These are phyloP conservation scores for Lasiosphaeria miniovina DNA, from an alignment of 495 filamentous ascomycete species.

Conservation along the genomic window DNA sequence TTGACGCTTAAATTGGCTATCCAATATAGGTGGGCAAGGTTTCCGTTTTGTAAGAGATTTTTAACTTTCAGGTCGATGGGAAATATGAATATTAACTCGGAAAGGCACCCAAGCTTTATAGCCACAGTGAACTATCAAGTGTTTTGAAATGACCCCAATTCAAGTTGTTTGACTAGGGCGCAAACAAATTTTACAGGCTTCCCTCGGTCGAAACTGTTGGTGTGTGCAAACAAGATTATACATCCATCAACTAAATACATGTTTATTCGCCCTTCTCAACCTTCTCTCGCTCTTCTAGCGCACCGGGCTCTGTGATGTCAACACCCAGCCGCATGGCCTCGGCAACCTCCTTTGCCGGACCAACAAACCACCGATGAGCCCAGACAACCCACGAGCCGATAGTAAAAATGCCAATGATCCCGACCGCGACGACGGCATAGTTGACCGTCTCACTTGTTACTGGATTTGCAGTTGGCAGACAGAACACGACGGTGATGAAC, in stretches of 20 bases:
- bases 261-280: not conserved
- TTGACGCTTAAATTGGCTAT: no score
- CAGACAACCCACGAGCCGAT: slow-evolving; percentile 34
- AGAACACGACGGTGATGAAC: slow-evolving; percentile 62
- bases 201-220: no score
- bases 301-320: slow-evolving; percentile 45
- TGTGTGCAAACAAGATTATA: not conserved
- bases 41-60: no score
- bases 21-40: no score
- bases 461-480: slow-evolving; percentile 57
- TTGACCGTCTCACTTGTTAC: slow-evolving; percentile 58
- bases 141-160: no score
- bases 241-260: not conserved
- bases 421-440: slow-evolving; percentile 62
- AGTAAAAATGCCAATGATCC: slow-evolving; percentile 50
- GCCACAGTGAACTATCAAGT: no score
- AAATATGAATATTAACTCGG: no score
- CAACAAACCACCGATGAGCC: slow-evolving; percentile 57
- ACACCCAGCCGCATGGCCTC: slow-evolving; percentile 49
- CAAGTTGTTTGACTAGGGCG: no score
- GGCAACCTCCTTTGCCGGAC: slow-evolving; percentile 51
- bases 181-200: no score
- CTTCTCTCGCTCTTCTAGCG: slow-evolving; percentile 43
- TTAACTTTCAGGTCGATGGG: no score
- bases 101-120: no score